Percentiles rank a stretch among this genome's conserved stretches.
Conservation (phyloP, 129 eudicot species). For the Chrysanthemum lavandulifolium region DNA sequence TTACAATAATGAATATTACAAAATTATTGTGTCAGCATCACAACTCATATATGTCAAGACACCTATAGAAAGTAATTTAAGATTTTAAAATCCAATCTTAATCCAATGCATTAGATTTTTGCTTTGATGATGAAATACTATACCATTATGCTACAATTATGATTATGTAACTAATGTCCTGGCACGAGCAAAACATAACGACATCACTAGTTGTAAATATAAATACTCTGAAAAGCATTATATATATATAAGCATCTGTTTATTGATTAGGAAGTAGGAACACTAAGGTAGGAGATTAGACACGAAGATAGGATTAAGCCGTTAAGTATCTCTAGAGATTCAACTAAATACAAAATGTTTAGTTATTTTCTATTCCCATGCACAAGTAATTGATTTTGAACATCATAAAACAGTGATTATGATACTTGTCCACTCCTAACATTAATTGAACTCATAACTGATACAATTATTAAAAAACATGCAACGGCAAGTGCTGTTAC, state of each 20-base stretch:
- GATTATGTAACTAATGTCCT: conserved; percentile 5
- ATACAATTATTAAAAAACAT: background rate
- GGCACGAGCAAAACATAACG: conserved; percentile 4
- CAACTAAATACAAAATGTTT: background rate
- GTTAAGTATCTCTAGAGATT: background rate
- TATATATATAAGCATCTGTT: background rate
- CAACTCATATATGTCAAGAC: conserved; percentile 12
- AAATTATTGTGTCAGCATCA: background rate
- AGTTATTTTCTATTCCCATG: background rate
- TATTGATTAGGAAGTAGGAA: background rate
- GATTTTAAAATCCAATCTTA: background rate
- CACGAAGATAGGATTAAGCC: background rate
- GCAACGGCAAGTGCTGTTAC: background rate
- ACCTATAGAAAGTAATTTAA: conserved; percentile 1
- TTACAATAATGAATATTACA: conserved; percentile 13
- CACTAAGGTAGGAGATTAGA: background rate
- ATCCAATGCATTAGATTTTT: conserved; percentile 9
- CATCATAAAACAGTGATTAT: conserved; percentile 8
- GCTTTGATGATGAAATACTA: conserved; percentile 10
- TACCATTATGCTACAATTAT: background rate
- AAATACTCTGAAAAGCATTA: background rate
- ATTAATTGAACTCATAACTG: conserved; percentile 2
- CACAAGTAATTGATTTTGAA: background rate
- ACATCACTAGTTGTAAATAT: background rate
- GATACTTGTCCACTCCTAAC: conserved; percentile 3